These are phyloP conservation scores for Parsonsia alboflavescens DNA, from an alignment of 257 asterid genomes.

Conservation along the genomic window DNA sequence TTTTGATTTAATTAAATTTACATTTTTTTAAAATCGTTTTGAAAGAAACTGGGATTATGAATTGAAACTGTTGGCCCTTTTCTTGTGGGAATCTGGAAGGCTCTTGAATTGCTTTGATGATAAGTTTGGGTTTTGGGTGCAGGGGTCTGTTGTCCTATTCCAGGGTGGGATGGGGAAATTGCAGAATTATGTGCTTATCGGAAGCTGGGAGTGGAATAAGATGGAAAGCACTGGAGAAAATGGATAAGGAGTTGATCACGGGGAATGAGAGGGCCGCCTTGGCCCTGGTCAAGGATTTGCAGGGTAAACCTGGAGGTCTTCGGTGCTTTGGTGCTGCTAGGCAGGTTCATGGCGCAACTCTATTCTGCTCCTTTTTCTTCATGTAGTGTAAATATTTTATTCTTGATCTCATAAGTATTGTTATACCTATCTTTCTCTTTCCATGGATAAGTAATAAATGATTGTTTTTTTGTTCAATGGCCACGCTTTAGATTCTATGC, in stretches of 20 bases:
- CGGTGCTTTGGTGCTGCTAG: conserved; percentile 84
- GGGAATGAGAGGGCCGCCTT: conserved; percentile 79
- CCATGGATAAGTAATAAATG: not conserved
- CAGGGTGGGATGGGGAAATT: conserved; percentile 13
- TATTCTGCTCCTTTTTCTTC: not conserved
- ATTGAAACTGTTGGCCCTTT: not conserved
- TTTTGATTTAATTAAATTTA: not conserved
- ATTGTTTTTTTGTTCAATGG: not conserved
- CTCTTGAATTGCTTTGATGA: conserved; percentile 18
- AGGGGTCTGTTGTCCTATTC: conserved; percentile 9
- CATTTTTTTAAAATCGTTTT: not conserved
- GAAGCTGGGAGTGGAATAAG: conserved; percentile 16
- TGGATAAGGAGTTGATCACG: conserved; percentile 65
- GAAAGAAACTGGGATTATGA: not conserved
- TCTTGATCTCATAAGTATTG: not conserved
- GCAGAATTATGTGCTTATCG: conserved; percentile 17
- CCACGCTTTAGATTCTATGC: no score
- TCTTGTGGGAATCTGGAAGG: not conserved
- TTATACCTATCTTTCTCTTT: not conserved
- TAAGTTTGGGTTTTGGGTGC: conserved; percentile 12
- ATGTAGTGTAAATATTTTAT: not conserved
- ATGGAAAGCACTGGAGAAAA: conserved; percentile 53
- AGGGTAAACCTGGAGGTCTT: conserved; percentile 61
- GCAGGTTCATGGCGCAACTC: conserved; percentile 46
- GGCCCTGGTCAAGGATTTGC: conserved; percentile 59